Percentiles rank a stretch among this genome's conserved stretches.
These are phyloP conservation scores for Fistulinella cinereoalba DNA, from an alignment of 1,284 basidiomycete genomes.

Conservation along the genomic window DNA sequence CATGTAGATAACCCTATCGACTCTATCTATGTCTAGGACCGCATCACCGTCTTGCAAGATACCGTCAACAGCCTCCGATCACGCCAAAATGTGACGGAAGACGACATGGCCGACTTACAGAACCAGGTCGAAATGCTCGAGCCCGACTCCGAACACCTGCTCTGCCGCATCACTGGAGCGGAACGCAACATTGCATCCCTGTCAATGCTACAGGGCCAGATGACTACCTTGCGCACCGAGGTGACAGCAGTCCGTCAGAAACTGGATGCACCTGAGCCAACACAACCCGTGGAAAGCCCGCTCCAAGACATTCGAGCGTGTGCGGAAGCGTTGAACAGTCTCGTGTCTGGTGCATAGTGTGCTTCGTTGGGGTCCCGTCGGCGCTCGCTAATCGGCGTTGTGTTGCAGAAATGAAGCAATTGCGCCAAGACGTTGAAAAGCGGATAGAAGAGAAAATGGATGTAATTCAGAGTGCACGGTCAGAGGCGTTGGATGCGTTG, in stretches of 20 bases:
- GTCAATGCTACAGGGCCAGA: conserved; percentile 37
- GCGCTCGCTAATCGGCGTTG: no score
- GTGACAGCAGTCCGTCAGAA: conserved; percentile 38
- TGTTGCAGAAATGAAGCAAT: conserved; percentile 31
- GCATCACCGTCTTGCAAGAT: conserved; percentile 22
- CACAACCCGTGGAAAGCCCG: conserved; percentile 9
- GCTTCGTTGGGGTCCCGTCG: not conserved
- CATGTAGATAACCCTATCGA: no score
- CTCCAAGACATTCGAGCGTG: conserved; percentile 28
- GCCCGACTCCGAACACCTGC: conserved; percentile 33
- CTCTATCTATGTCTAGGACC: no score
- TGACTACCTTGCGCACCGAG: conserved; percentile 24
- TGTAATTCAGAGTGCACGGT: conserved; percentile 25
- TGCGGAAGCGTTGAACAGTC: conserved; percentile 25
- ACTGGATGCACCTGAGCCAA: conserved; percentile 21
- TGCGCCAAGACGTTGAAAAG: conserved; percentile 34
- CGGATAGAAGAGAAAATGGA: conserved; percentile 35
- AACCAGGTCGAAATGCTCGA: conserved; percentile 42
- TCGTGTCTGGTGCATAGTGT: conserved; percentile 33
- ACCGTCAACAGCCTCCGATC: conserved; percentile 18
- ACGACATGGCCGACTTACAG: conserved; percentile 43
- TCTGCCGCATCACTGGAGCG: conserved; percentile 26
- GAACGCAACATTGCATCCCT: conserved; percentile 36
- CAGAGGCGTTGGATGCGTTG: conserved; percentile 29
- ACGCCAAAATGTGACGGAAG: conserved; percentile 28